Base-by-base conservation (phyloP, 805 yeast genomes). In the Kuraishia piskuri region DNA sequence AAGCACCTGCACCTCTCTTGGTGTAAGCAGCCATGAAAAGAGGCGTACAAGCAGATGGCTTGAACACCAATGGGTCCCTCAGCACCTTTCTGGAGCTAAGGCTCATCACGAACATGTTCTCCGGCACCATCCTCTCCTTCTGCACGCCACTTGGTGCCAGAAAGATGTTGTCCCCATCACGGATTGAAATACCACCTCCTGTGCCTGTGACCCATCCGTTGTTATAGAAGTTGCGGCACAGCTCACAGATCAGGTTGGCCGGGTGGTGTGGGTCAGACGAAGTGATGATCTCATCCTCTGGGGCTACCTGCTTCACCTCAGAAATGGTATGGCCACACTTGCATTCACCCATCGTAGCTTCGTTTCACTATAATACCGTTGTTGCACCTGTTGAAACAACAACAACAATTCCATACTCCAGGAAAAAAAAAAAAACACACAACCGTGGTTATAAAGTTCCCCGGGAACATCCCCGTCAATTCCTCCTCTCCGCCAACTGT, bases 101-200 rank as follows among this genome's bases (percentile, higher is more conserved):
- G 55, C 83, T 83, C 71, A 83, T 81, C 14, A 89, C 89, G 66
- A 89, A 89, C 81, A 91, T 77, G 64, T 92, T 89, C 57, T 78
- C 76, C 3, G 96, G 96, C 46, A 76, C 69, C 81, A 91, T 84
- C 56, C 90, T 74, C 66, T 91, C 98, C 70, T 91, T 91, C 65
- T 91, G 97, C 8, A 91, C 96, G 1, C 97, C 97, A n/a, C 96
- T 87, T 3, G 98, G 97, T 0, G 97, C 95, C 46, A 91, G 77
- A 66, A 78, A 91, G 19, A 88, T 80, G 21, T 71, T 61, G 56
- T 81, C 75, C 1, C 78, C 75, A 50, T 79, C 75, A 53, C 84
- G 70, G 50, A 91, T 85, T 31, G 96, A 86, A 61, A 92, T 85
- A 2, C 97, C 97, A 31, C 97, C 98, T 2, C 96, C 97, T 1